A percentile compares a stretch with the other conserved stretches of the same genome.
Evolutionary conservation across 805 yeast genomes (phyloP).

Genomic region (Nakazawaea laoshanensis): DNA sequence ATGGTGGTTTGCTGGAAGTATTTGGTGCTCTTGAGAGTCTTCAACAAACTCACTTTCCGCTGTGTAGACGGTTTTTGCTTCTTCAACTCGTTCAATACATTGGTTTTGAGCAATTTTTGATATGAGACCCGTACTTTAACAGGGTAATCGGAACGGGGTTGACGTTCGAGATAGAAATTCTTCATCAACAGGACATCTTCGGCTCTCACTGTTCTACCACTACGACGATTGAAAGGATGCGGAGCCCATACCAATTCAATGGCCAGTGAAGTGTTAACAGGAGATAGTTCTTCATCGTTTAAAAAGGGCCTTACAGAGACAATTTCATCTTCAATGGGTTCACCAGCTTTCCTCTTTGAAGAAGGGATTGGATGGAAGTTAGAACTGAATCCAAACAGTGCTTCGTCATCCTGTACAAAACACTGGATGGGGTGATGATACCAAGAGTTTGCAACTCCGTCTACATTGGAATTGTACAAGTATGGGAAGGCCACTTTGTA

Average conservation of each 20-base stretch:
- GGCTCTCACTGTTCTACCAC: conserved; percentile 70
- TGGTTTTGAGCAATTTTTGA: conserved; percentile 75
- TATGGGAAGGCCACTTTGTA: conserved; percentile 82
- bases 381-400: conserved; percentile 50
- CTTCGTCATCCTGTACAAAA: conserved; percentile 35
- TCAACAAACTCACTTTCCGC: conserved; percentile 51
- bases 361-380: conserved; percentile 47
- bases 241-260: conserved; percentile 74
- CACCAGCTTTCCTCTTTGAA: conserved; percentile 19
- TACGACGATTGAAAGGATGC: conserved; percentile 71
- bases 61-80: conserved; percentile 30
- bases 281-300: conserved; percentile 30
- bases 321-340: conserved; percentile 25
- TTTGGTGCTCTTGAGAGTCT: conserved; percentile 66
- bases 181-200: conserved; percentile 85
- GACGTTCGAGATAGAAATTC: conserved; percentile 70
- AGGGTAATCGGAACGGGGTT: conserved; percentile 49
- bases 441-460: conserved; percentile 52
- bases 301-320: conserved; percentile 51
- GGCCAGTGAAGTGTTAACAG: conserved; percentile 43
- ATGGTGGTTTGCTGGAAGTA: conserved; percentile 86
- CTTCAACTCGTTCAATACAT: conserved; percentile 67
- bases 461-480: conserved; percentile 70
- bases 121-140: conserved; percentile 80
- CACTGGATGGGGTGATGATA: conserved; percentile 59